Conservation (phyloP, 352 stramenopile species). For the Globisporangium spinosum region DNA sequence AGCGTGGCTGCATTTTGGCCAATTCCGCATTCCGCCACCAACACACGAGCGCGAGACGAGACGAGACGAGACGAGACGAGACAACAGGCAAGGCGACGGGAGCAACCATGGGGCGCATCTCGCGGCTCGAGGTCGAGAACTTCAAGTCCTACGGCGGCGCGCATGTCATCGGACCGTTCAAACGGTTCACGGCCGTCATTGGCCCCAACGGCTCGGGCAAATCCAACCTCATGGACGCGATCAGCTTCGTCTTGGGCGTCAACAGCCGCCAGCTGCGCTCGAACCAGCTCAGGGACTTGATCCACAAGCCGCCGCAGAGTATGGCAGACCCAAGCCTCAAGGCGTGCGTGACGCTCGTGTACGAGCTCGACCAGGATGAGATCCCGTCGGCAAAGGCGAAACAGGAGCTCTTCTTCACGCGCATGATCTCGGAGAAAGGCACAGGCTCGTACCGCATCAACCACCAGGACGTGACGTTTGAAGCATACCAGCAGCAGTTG, state of each 20-base stretch:
- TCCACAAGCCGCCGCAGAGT: slow-evolving; percentile 84
- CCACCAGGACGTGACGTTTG: slow-evolving; percentile 75
- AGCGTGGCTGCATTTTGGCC: not conserved
- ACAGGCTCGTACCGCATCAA: slow-evolving; percentile 82
- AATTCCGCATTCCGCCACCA: not conserved
- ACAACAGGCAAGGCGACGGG: not conserved
- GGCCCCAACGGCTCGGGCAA: slow-evolving; percentile 97
- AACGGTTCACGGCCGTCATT: slow-evolving; percentile 97
- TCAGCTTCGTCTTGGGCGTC: slow-evolving; percentile 98
- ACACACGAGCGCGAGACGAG: not conserved
- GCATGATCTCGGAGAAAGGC: slow-evolving; percentile 91
- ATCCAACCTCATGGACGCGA: slow-evolving; percentile 94
- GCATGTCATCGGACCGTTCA: slow-evolving; percentile 95
- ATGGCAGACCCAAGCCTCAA: slow-evolving; percentile 34
- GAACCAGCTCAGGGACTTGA: slow-evolving; percentile 94
- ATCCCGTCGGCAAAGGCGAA: slow-evolving; percentile 34
- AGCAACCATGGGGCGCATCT: slow-evolving; percentile 76
- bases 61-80: not conserved
- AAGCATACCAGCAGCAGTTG: slow-evolving; percentile 93
- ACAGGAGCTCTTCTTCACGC: slow-evolving; percentile 90
- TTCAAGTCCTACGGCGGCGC: slow-evolving; percentile 98
- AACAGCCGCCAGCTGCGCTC: slow-evolving; percentile 95
- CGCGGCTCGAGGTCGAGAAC: slow-evolving; percentile 97
- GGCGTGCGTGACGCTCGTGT: slow-evolving; percentile 94
- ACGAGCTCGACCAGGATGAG: slow-evolving; percentile 77